Base-by-base conservation (phyloP, 768 basidiomycete genomes). In the Artomyces pyxidatus region DNA sequence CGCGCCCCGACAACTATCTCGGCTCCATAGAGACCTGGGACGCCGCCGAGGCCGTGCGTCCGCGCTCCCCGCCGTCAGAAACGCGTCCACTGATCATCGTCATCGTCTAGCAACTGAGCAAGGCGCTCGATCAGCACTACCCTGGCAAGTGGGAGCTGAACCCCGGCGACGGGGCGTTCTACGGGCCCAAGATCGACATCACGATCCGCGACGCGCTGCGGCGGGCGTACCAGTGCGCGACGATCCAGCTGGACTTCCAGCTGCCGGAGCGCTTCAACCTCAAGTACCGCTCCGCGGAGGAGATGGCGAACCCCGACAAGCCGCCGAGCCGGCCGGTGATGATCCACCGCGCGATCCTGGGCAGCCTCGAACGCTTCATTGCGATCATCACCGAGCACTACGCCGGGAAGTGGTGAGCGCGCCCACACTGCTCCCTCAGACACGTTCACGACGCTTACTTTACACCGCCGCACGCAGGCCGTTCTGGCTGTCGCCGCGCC, bases 141-240 rank as follows among this genome's bases (percentile, higher is more conserved):
- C 80, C 90, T 0, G 92, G 89, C 41, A 77, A 87, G 57, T 99
- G 96, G 96, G 78, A 83, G 47, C 67, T 94, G 49, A 96, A 96
- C 66, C 88, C 89, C 8, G 95, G 93, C 39, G 96, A 99, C 60
- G 96, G 96, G 43, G 96, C 96, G 9, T 99, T 99, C 78, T 99
- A 99, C 69, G 96, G 96, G 0, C 96, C 96, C 55, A 98, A 98
- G 74, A 95, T 97, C 61, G 96, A 98, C 68, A 95, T 99, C 70
- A 91, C 88, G 51, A 87, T 98, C 63, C 80, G 82, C 22, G 96
- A 99, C 59, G 94, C 96, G 0, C 74, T 98, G 21, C 80, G 76
- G 30, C 83, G 96, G 40, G 90, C 91, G 21, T 95, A 92, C 82
- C 96, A 99, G 67, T 98, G 95, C 61, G 96, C 93, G 35, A 98